phyloP scores from a whole-genome alignment of 2,329 filamentous ascomycete species.

The Aspergillus sp. region DNA sequence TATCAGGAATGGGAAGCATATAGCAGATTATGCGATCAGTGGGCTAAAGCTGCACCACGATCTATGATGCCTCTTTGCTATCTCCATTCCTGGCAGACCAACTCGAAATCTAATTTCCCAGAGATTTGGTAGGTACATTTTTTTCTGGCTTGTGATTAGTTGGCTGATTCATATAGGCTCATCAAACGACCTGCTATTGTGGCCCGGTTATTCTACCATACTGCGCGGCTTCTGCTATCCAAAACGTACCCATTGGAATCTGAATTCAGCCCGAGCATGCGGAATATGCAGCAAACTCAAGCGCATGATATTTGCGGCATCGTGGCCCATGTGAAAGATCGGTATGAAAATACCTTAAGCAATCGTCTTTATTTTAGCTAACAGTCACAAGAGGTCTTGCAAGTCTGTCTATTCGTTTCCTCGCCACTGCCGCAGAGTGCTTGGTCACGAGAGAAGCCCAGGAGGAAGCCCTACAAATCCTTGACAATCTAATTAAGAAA shows the following conservation, averaged over 20 bases:
- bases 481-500: conserved; percentile 68
- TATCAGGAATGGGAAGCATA: conserved; percentile 73
- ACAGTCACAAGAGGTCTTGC: conserved; percentile 57
- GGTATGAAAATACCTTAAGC: conserved; percentile 34
- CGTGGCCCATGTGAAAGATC: conserved; percentile 76
- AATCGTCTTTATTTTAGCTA: neutral
- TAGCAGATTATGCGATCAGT: conserved; percentile 76
- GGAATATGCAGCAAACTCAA: conserved; percentile 65
- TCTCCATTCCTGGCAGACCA: conserved; percentile 62
- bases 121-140: conserved; percentile 66
- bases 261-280: conserved; percentile 62
- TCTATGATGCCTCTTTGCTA: conserved; percentile 86
- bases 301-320: conserved; percentile 87
- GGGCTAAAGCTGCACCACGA: conserved; percentile 72
- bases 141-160: neutral
- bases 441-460: conserved; percentile 67
- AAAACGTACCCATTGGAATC: conserved; percentile 69
- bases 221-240: conserved; percentile 72
- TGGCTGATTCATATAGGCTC: conserved; percentile 51
- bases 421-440: conserved; percentile 72
- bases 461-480: conserved; percentile 71
- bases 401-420: conserved; percentile 71
- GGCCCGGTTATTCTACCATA: conserved; percentile 84
- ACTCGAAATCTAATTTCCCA: conserved; percentile 71
- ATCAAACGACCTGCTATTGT: conserved; percentile 78